Evolutionary conservation across 345 rosid genomes (phyloP), one percentile per base, ranked within the genome.

Genomic region (Gossypium bickii): DNA sequence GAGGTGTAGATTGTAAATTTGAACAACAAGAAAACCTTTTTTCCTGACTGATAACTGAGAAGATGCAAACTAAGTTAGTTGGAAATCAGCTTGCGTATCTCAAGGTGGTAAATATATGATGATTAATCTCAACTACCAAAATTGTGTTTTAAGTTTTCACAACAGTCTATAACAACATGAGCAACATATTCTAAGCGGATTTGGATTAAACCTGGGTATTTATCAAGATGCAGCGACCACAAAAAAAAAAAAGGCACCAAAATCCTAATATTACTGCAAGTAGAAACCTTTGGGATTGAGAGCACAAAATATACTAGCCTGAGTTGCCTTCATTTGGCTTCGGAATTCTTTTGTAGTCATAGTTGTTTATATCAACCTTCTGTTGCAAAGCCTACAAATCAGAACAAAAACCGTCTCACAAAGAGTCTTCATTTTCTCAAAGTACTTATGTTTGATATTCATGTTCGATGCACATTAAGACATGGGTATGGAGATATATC

Each of bases 291-390:
- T 57, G 0, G 65, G 67, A 57, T 24, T 9, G 62, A 57, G 16
- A 58, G 17, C 22, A 56, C 44, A 38, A 20, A 69, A 22, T 34
- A 22, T 34, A 25, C 79, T 83, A 84, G 75, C 61, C 71, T 61
- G 82, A 87, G 62, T 83, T 83, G 81, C 86, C 85, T 75, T 94
- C 97, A 82, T 76, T 87, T 20, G 84, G 92, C 87, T 77, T 86
- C 12, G 98, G 98, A 79, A 92, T 91, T 82, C 76, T 89, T 85
- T 89, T 89, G 87, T 95, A 89, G 85, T 92, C 97, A 3, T 86
- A 93, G 44, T 87, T 52, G 84, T 90, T 84, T 75, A 87, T 95
- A 82, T 93, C 89, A 64, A 95, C 85, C 84, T 95, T 93, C 79
- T 60, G 85, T 80, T 89, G 87, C 83, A 91, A 84, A 76, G 93